These are phyloP conservation scores for Westerdykella ornata DNA, from an alignment of 2,329 filamentous ascomycete genomes.

Conservation along the genomic window DNA sequence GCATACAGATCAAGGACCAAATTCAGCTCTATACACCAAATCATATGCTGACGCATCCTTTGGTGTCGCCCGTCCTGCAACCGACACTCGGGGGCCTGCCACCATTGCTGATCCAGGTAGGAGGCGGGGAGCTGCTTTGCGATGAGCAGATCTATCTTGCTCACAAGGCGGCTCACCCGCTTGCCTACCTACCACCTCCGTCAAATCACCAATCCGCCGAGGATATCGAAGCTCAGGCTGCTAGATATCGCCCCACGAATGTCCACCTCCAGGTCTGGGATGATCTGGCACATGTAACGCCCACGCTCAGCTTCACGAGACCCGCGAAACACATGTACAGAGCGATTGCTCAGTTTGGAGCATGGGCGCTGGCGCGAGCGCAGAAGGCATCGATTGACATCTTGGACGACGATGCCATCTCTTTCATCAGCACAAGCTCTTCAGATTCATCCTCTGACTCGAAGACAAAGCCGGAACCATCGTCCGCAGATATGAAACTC, in stretches of 20 bases:
- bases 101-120: conserved; percentile 77
- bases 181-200: conserved; percentile 59
- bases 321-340: conserved; percentile 96
- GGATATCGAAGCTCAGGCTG: conserved; percentile 56
- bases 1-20: conserved; percentile 75
- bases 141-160: conserved; percentile 95
- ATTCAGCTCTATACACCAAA: conserved; percentile 88
- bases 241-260: conserved; percentile 73
- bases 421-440: conserved; percentile 59
- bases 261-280: conserved; percentile 97
- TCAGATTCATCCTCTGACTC: conserved; percentile 15
- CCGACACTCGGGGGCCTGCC: conserved; percentile 84
- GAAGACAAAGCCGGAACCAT: conserved; percentile 13
- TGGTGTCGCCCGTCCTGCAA: conserved; percentile 85
- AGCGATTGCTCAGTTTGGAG: conserved; percentile 84
- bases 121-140: conserved; percentile 79
- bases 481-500: conserved; percentile 20
- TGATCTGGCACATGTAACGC: conserved; percentile 83
- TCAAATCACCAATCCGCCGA: conserved; percentile 44
- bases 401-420: conserved; percentile 68
- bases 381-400: conserved; percentile 78
- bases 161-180: conserved; percentile 85
- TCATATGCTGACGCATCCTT: conserved; percentile 72
- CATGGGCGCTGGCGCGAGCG: conserved; percentile 79
- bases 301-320: conserved; percentile 90